Base-by-base conservation (phyloP, 1,284 basidiomycete genomes). In the Pseudozyma thailandica region DNA sequence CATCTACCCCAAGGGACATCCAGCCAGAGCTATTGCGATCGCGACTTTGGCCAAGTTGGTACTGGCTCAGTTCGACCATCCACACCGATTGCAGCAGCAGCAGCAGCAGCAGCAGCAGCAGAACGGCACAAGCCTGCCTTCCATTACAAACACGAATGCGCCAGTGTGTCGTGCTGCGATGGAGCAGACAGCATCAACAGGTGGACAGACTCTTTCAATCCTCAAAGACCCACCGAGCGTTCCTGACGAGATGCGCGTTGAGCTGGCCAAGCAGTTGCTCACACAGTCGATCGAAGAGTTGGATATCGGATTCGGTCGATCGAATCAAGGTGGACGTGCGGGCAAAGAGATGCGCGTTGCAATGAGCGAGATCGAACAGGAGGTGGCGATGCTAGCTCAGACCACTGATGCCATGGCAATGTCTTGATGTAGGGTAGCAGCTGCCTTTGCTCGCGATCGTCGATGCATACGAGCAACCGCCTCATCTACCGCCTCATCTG, bases 31-130 rank as follows among this genome's bases (percentile, higher is more conserved):
- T 0, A 84, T 96, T 33, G 88, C 90, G 5, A 84, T 91, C 6
- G 89, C 90, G 2, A 92, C 94, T 78, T 85, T 92, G 16, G 92
- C 91, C 0, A 93, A 93, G 82, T 84, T 94, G 3, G 85, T 93
- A 6, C 87, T 88, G 0, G 89, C 91, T 0, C 91, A 92, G 74
- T 90, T 91, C 78, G 16, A 64, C 26, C 43, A 65, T 20, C 44
- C 53, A 8, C 53, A 53, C 1, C 55, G 53, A 41, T 35, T 41
- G 9, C 44, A 45, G n/a, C 35, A 47, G 25, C 54, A 50, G 30
- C 30, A 31, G 30, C 30, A 31, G 16, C 33, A 46, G 18, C 55
- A 45, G n/a, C n/a, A n/a, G n/a, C n/a, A n/a, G n/a, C n/a, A n/a
- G n/a, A n/a, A n/a, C n/a, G n/a, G n/a, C n/a, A n/a, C n/a, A n/a